Conservation (phyloP, 805 yeast genomes). For the Spathaspora sp. region DNA sequence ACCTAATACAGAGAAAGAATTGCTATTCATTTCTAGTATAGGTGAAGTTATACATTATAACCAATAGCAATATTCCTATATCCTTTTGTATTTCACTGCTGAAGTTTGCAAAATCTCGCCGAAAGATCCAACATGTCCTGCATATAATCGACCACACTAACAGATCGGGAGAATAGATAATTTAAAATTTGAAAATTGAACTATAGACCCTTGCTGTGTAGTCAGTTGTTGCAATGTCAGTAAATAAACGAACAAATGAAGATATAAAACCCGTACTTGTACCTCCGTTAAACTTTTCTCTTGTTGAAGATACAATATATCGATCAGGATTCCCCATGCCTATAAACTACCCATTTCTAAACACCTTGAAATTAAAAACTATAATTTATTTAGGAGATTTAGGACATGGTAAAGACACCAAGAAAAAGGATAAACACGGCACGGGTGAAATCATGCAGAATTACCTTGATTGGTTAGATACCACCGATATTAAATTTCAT, state of each 20-base stretch:
- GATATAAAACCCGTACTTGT: conserved; percentile 31
- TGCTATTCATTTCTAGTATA: too few relatives aligned
- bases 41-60: too few relatives aligned
- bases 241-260: neutral
- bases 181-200: neutral
- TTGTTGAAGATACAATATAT: conserved; percentile 84
- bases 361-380: conserved; percentile 66
- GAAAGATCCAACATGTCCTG: too few relatives aligned
- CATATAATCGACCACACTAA: too few relatives aligned
- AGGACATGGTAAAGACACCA: conserved; percentile 21
- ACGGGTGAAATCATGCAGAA: conserved; percentile 48
- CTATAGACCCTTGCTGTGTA: too few relatives aligned
- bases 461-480: conserved; percentile 64
- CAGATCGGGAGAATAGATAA: too few relatives aligned
- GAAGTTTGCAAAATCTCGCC: too few relatives aligned
- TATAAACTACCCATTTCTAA: conserved; percentile 74
- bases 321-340: conserved; percentile 94
- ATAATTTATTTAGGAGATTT: conserved; percentile 79
- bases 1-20: too few relatives aligned
- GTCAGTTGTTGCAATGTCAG: neutral
- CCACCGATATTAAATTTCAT: conserved; percentile 50
- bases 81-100: too few relatives aligned
- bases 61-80: too few relatives aligned
- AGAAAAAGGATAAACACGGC: conserved; percentile 38
- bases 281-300: conserved; percentile 89